Percentiles rank a stretch among this genome's conserved stretches.
phyloP scores from a whole-genome alignment of 2,329 filamentous ascomycete species.

The Hysterium pulicare region DNA sequence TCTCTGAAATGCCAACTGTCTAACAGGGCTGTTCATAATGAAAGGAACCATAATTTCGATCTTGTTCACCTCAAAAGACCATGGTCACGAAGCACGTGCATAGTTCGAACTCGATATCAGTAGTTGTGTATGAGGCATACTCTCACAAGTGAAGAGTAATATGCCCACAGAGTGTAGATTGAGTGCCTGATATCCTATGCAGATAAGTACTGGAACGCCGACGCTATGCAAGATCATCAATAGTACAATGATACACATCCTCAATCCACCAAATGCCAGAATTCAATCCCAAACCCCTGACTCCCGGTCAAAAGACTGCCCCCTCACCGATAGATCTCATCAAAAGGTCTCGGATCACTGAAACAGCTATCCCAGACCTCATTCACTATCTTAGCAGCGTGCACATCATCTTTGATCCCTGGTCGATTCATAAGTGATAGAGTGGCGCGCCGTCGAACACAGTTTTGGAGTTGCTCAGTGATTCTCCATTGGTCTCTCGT shows the following conservation, averaged over 20 bases:
- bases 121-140: no score
- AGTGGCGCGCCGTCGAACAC: slow-evolving; percentile 77
- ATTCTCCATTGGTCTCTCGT: slow-evolving; percentile 81
- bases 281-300: no score
- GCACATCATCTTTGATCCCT: slow-evolving; percentile 76
- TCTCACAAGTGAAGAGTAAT: no score
- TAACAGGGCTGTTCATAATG: no score
- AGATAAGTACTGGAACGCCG: no score
- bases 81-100: no score
- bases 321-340: slow-evolving; percentile 80
- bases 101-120: no score
- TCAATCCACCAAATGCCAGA: not conserved
- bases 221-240: not conserved
- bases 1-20: no score
- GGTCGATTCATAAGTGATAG: slow-evolving; percentile 76
- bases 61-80: no score
- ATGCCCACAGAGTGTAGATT: no score
- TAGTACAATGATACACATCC: not conserved
- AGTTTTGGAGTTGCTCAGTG: slow-evolving; percentile 90
- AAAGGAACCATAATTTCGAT: no score
- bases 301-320: not conserved
- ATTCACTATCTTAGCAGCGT: slow-evolving; percentile 85
- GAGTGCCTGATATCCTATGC: no score
- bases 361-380: slow-evolving; percentile 99
- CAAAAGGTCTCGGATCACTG: slow-evolving; percentile 87